phyloP scores from a whole-genome alignment of 768 basidiomycete genomes.

The Boletus subparvulus region DNA sequence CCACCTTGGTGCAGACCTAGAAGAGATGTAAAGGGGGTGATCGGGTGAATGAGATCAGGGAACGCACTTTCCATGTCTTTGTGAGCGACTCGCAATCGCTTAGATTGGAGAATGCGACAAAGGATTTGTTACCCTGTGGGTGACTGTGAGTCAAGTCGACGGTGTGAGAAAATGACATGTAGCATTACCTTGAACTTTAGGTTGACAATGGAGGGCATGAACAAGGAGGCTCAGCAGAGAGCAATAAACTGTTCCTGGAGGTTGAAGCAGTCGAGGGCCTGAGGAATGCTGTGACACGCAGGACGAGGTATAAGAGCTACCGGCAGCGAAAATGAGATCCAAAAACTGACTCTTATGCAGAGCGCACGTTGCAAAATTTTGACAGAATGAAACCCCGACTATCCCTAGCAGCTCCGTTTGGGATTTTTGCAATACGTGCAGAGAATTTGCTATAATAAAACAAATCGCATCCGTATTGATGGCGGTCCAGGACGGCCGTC shows the following conservation, averaged over 20 bases:
- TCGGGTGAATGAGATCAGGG: background rate
- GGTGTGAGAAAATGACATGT: background rate
- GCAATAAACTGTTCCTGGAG: background rate
- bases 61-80: conserved; percentile 83
- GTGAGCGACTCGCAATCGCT: conserved; percentile 81
- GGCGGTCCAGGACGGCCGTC: conserved; percentile 19
- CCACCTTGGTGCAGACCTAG: conserved; percentile 88
- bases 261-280: conserved; percentile 17
- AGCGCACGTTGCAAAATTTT: conserved; percentile 29
- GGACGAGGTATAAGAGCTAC: conserved; percentile 28
- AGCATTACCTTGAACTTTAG: conserved; percentile 74
- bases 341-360: conserved; percentile 11
- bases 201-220: conserved; percentile 80
- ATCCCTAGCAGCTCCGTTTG: conserved; percentile 32
- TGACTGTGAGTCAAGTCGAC: conserved; percentile 4
- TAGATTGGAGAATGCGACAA: conserved; percentile 89
- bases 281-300: conserved; percentile 9
- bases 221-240: background rate
- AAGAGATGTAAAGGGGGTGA: conserved; percentile 6
- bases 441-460: conserved; percentile 21
- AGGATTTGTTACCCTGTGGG: conserved; percentile 85
- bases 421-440: conserved; percentile 7
- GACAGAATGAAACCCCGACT: conserved; percentile 36
- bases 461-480: background rate
- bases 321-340: conserved; percentile 16